Percentiles rank a stretch among this genome's conserved stretches.
phyloP scores from a whole-genome alignment of 1,284 basidiomycete genomes.

The Ceratobasidium sp. region DNA sequence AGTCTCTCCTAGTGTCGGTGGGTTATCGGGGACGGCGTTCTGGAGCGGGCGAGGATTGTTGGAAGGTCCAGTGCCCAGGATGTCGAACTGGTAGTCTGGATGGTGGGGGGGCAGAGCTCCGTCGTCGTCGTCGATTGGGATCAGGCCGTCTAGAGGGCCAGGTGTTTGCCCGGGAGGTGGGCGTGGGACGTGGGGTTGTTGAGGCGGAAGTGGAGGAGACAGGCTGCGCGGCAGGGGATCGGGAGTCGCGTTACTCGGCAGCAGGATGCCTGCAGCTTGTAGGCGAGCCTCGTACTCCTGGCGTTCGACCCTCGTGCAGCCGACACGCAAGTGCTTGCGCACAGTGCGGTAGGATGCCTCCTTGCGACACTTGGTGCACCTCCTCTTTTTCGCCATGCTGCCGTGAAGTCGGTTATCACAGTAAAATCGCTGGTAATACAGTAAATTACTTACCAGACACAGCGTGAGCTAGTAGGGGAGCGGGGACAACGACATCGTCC shows the following conservation, averaged over 20 bases:
- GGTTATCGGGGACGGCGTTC: background rate
- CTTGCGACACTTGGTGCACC: background rate
- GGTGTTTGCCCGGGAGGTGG: background rate
- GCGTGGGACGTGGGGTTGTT: background rate
- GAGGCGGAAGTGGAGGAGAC: no score
- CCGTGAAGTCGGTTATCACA: no score
- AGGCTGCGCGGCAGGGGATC: background rate
- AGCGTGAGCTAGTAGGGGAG: no score
- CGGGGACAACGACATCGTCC: no score
- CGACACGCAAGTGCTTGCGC: background rate
- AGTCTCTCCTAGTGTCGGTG: background rate
- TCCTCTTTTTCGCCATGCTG: no score
- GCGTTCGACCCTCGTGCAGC: background rate
- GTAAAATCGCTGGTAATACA: no score
- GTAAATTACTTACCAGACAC: no score
- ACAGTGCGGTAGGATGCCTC: background rate
- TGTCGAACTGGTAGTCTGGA: slow-evolving; percentile 2
- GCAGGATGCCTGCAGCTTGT: no score
- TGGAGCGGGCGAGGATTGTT: background rate
- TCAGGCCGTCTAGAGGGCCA: no score
- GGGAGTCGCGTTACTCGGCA: background rate
- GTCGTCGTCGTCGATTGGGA: background rate
- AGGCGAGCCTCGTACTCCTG: no score
- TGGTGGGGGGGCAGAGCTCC: background rate
- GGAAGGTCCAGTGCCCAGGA: background rate